Conservation (phyloP, 1,139 yeast genomes). For the Yamadazyma buinensis region DNA sequence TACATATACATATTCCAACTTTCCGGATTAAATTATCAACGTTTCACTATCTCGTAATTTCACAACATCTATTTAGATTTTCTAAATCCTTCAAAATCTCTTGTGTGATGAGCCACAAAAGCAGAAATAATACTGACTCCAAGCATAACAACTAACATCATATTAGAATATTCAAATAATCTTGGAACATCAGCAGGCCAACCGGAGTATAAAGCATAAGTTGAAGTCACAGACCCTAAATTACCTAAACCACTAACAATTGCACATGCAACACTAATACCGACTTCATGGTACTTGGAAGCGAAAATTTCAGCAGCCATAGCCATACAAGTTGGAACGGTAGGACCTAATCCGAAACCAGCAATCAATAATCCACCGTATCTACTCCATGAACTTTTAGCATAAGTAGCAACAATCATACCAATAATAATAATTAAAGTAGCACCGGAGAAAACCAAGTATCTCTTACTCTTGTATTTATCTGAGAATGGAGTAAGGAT, state of each 20-base stretch:
- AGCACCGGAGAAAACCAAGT: constrained; percentile 57
- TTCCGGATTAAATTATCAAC: too few relatives aligned
- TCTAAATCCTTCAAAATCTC: constrained; percentile 11
- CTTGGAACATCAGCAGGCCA: constrained; percentile 77
- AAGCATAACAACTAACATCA: constrained; percentile 77
- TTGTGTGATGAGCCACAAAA: constrained; percentile 32
- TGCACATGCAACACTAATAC: constrained; percentile 80
- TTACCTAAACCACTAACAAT: constrained; percentile 83
- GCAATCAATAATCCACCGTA: constrained; percentile 78
- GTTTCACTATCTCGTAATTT: too few relatives aligned
- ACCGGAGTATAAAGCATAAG: constrained; percentile 80
- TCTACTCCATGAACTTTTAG: constrained; percentile 67
- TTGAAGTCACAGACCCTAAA: constrained; percentile 78
- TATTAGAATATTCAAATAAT: constrained; percentile 65
- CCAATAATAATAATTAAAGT: constrained; percentile 70
- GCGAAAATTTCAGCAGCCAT: constrained; percentile 79
- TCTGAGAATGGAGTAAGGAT: constrained; percentile 80
- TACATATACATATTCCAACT: too few relatives aligned
- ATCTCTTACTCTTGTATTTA: constrained; percentile 53
- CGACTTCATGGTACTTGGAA: constrained; percentile 74
- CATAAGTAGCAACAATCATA: constrained; percentile 71
- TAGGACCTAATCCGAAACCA: constrained; percentile 87
- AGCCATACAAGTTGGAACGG: constrained; percentile 87
- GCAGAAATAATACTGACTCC: constrained; percentile 63
- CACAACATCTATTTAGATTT: neutral